A percentile compares a stretch with the other conserved stretches of the same genome.
phyloP scores from a whole-genome alignment of 805 yeast species.

The Wickerhamomyces bovis region DNA sequence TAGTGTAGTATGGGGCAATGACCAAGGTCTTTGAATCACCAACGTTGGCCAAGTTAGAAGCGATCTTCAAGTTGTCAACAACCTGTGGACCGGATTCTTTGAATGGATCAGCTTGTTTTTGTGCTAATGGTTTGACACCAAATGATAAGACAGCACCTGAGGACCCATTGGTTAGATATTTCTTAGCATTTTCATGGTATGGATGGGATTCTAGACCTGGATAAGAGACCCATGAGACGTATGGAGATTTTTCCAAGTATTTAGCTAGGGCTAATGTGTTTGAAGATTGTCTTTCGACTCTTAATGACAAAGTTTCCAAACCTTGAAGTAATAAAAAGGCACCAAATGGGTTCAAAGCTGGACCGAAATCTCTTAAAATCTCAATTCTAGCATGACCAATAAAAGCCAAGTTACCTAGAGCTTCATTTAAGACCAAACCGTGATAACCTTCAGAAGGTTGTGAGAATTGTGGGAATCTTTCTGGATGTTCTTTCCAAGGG shows the following conservation, averaged over 20 bases:
- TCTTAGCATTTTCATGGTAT: slow-evolving; percentile 76
- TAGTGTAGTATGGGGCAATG: slow-evolving; percentile 93
- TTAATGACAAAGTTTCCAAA: slow-evolving; percentile 85
- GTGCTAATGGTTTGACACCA: slow-evolving; percentile 69
- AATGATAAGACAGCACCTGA: slow-evolving; percentile 87
- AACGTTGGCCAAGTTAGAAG: slow-evolving; percentile 91
- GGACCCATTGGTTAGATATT: slow-evolving; percentile 63
- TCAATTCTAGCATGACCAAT: slow-evolving; percentile 78
- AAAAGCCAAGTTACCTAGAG: slow-evolving; percentile 74
- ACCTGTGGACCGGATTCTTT: slow-evolving; percentile 74
- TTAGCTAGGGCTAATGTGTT: slow-evolving; percentile 79
- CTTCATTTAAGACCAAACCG: slow-evolving; percentile 76
- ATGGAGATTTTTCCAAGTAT: slow-evolving; percentile 62
- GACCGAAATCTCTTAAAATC: slow-evolving; percentile 87
- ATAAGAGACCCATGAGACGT: slow-evolving; percentile 87
- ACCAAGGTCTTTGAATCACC: slow-evolving; percentile 96
- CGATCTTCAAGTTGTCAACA: slow-evolving; percentile 77
- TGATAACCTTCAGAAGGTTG: slow-evolving; percentile 92
- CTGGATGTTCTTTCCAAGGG: slow-evolving; percentile 82
- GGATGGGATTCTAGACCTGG: slow-evolving; percentile 80
- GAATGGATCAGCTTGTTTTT: slow-evolving; percentile 52
- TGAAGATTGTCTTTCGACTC: slow-evolving; percentile 87
- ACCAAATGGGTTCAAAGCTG: slow-evolving; percentile 82
- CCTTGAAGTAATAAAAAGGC: slow-evolving; percentile 86
- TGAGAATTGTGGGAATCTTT: slow-evolving; percentile 86